Evolutionary conservation across 169 alveolate species (phyloP), one percentile per base, ranked within the genome.

Genomic region (Eimeria tenella): DNA sequence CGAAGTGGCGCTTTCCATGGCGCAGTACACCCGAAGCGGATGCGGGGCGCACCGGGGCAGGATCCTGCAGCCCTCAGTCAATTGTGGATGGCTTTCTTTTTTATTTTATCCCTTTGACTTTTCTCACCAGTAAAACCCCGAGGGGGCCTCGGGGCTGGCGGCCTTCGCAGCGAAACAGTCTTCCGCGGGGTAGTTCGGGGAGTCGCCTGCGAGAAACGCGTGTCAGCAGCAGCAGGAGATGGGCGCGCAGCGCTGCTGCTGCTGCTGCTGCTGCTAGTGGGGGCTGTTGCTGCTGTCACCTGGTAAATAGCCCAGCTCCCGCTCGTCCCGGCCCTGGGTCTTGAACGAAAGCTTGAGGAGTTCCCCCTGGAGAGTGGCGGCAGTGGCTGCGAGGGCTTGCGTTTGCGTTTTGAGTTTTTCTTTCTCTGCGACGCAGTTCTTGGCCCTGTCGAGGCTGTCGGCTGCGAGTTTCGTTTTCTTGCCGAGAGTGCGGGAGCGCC

Each of bases 1-100:
- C 21, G 96, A 95, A 42, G 96, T 94, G 62, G 93, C 93, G 23
- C 81, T 93, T 70, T 95, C 91, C 97, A 97, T 97, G 86, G 97
- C 99, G 91, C 99, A 98, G 96, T 96, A 98, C n/a, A 96, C 99
- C 50, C 98, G 96, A 65, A 97, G 77, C 6, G 99, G 98, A 65
- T 96, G 97, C n/a, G 98, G 98, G 7, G 99, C 95, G 91, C 99
- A 98, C 82, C 96, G 95, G 5, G 99, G 99, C 62, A 97, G 95
- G 75, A 98, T 96, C 95, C 95, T 93, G 56, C 77, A 42, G 0
- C 3, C 8, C 21, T 81, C 56, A 3, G 21, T 2, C 13, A 11
- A 79, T n/a, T 21, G 3, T n/a, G 3, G 53, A 86, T n/a, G 3
- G 7, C 63, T 5, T 15, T 11, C 73, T 63, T 6, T 6, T 63